phyloP scores from a whole-genome alignment of 176 grass and related monocot genomes.

The Miscanthus lutarioriparius region DNA sequence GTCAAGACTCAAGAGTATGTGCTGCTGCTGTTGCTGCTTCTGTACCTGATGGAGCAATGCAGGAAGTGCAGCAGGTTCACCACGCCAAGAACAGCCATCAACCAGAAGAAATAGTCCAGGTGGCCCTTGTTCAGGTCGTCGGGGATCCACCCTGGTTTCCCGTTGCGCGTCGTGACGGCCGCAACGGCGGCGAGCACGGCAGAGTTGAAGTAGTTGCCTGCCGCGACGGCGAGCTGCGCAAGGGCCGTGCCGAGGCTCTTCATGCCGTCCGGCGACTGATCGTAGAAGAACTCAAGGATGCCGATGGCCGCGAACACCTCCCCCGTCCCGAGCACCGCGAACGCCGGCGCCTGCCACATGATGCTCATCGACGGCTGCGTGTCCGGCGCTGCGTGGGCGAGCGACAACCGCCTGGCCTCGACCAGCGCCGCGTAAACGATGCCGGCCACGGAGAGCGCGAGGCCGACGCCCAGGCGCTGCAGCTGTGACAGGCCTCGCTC shows the following conservation, averaged over 20 bases:
- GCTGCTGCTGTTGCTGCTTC: background rate
- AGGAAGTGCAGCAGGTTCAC: slow-evolving; percentile 42
- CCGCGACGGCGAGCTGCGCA: slow-evolving; percentile 27
- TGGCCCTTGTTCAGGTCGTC: slow-evolving; percentile 51
- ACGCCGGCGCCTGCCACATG: slow-evolving; percentile 52
- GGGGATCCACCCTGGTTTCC: slow-evolving; percentile 46
- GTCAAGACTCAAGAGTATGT: background rate
- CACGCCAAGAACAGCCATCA: slow-evolving; percentile 32
- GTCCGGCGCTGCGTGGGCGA: background rate
- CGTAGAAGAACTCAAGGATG: slow-evolving; percentile 55
- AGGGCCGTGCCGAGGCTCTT: slow-evolving; percentile 42
- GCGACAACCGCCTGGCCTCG: slow-evolving; percentile 28
- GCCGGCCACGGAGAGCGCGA: slow-evolving; percentile 31
- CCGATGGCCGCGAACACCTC: slow-evolving; percentile 44
- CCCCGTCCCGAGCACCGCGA: slow-evolving; percentile 23
- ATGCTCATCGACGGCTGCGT: slow-evolving; percentile 26
- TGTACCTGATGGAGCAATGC: slow-evolving; percentile 36
- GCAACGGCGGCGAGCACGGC: slow-evolving; percentile 28
- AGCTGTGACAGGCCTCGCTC: slow-evolving; percentile 50
- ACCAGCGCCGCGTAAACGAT: slow-evolving; percentile 31
- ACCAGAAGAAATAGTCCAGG: slow-evolving; percentile 54
- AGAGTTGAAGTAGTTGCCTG: slow-evolving; percentile 49
- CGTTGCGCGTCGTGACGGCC: slow-evolving; percentile 6
- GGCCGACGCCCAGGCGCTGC: slow-evolving; percentile 46
- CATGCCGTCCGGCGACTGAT: slow-evolving; percentile 46